Base-by-base conservation (phyloP, 176 grass and related monocot genomes). In the Themeda triandra region DNA sequence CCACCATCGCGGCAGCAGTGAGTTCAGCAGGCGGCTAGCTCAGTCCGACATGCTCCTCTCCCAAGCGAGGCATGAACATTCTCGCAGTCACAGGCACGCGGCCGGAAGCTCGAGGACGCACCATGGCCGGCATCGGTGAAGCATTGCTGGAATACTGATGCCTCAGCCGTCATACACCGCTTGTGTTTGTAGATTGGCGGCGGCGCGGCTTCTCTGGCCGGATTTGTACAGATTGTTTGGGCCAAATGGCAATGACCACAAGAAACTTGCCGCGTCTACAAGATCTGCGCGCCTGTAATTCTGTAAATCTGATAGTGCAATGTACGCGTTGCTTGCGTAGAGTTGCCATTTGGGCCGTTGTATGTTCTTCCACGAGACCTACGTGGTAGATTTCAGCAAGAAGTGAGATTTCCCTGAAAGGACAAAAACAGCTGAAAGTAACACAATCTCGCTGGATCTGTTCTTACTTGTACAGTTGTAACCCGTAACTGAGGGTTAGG, bases 41-140 rank as follows among this genome's bases (percentile, higher is more conserved):
- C 88, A 93, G 67, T 89, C 94, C 17, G 87, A 96, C 77, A 93
- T 84, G 82, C 91, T 96, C 44, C 56, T 96, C 32, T 96, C 86
- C 21, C 89, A 91, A 36, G 73, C 84, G 71, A 87, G 94, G 40
- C 86, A 91, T 5, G 94, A 93, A 8, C 84, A 87, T 73, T 82
- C 81, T 63, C 86, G 77, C 10, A 62, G 28, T 75, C 82, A 80
- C 36, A 62, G 28, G 78, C 82, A 80, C 36, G 80, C 45, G 31
- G 19, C 67, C 10, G 80, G 62, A 71, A 79, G 68, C 82, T 73
- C 83, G 1, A 86, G 86, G 76, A 76, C 62, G 15, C 84, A 71
- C 54, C 88, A 63, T 27, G 56, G 66, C 67, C 86, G 80, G 29
- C 67, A 73, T 72, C 84, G 86, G 3, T 86, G 79, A 79, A 69